phyloP scores from a whole-genome alignment of 306 rosid species.

The Quercus rubra region DNA sequence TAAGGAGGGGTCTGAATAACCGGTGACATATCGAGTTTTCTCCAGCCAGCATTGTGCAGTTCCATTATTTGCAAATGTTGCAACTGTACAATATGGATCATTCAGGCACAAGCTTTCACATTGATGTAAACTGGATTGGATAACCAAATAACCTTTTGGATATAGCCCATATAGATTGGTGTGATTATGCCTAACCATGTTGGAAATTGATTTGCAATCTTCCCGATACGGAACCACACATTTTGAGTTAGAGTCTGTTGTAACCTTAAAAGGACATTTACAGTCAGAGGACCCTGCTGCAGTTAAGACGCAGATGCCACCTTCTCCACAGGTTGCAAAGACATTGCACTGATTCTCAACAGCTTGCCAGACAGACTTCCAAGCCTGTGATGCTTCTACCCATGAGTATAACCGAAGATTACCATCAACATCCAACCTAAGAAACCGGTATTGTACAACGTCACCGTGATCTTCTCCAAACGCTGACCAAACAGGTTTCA shows the following conservation, averaged over 20 bases:
- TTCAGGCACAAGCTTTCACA: slow-evolving; percentile 57
- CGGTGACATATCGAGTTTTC: slow-evolving; percentile 56
- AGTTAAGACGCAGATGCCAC: slow-evolving; percentile 54
- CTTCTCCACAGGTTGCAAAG: slow-evolving; percentile 65
- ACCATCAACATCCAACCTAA: slow-evolving; percentile 77
- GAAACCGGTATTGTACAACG: slow-evolving; percentile 48
- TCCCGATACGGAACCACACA: slow-evolving; percentile 46
- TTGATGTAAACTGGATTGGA: slow-evolving; percentile 42
- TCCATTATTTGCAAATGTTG: slow-evolving; percentile 69
- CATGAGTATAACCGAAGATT: slow-evolving; percentile 78
- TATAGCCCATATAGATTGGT: slow-evolving; percentile 61
- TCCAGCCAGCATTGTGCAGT: slow-evolving; percentile 52
- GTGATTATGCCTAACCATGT: slow-evolving; percentile 35
- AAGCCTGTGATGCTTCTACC: slow-evolving; percentile 45
- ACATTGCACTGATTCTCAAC: slow-evolving; percentile 83
- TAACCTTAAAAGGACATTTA: slow-evolving; percentile 50
- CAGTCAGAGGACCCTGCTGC: slow-evolving; percentile 53
- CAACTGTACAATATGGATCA: slow-evolving; percentile 52
- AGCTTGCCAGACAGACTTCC: slow-evolving; percentile 88
- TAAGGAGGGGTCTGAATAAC: slow-evolving; percentile 60
- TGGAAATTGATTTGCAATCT: slow-evolving; percentile 40
- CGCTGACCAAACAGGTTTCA: slow-evolving; percentile 61
- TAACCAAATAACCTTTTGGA: slow-evolving; percentile 46
- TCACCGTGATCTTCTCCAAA: slow-evolving; percentile 76
- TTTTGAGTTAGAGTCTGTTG: slow-evolving; percentile 23